Evolutionary conservation across 257 asterid genomes (phyloP).

Genomic region (Solanum microdontum): DNA sequence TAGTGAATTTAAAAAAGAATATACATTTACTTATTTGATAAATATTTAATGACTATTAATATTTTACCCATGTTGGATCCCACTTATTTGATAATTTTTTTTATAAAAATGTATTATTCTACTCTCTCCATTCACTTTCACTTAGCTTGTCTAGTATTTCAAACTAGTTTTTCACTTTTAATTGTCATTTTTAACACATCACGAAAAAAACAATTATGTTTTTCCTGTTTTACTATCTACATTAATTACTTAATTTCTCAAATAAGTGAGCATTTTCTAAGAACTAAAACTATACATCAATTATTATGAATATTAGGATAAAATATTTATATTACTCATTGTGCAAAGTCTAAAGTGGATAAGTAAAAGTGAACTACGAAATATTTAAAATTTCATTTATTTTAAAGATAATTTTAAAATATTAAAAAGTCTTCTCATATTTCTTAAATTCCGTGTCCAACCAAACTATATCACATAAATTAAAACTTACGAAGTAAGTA

Average conservation of each 20-base stretch:
- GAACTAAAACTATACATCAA: not conserved
- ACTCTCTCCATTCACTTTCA: not conserved
- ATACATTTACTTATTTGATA: too few relatives aligned
- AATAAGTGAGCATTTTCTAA: not conserved
- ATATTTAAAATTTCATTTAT: not conserved
- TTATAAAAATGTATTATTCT: too few relatives aligned
- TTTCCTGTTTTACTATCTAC: not conserved
- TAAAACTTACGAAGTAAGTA: not conserved
- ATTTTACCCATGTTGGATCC: too few relatives aligned
- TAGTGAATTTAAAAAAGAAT: too few relatives aligned
- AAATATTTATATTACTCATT: not conserved
- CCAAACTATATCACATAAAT: not conserved
- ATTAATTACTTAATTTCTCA: not conserved
- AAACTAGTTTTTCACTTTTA: too few relatives aligned
- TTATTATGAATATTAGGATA: too few relatives aligned
- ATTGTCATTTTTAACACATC: not conserved
- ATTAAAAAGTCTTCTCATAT: not conserved
- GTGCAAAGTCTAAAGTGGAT: not conserved
- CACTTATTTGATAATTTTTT: not conserved
- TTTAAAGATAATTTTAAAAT: not conserved
- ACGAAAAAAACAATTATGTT: too few relatives aligned
- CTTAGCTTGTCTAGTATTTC: not conserved
- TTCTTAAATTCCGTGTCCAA: not conserved
- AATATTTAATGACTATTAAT: too few relatives aligned
- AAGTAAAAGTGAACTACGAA: not conserved